phyloP scores from a whole-genome alignment of 73 alveolate genomes.

The Durusdinium trenchii region DNA sequence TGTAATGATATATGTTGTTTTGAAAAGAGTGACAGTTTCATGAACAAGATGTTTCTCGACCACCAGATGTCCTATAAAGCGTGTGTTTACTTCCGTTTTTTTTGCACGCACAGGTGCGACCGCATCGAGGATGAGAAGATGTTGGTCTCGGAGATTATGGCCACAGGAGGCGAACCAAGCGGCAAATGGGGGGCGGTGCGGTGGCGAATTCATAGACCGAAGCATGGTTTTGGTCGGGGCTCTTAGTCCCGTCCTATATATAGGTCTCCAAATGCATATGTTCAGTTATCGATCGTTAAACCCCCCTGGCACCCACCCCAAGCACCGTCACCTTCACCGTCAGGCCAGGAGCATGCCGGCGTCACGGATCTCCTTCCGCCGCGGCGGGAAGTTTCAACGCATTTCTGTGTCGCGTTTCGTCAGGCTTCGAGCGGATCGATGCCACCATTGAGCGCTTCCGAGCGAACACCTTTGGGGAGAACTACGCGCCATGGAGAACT shows the following conservation, averaged over 20 bases:
- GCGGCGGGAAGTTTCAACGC: no score
- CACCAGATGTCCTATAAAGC: neutral
- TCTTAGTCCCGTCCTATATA: no score
- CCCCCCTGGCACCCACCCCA: no score
- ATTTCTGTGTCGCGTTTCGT: no score
- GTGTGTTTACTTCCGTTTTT: no score
- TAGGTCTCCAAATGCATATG: no score
- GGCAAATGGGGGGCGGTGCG: neutral
- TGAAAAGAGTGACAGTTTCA: neutral
- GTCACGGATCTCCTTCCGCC: no score
- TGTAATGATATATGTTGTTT: neutral
- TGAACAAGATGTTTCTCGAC: neutral
- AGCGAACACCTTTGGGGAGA: slow-evolving; percentile 82
- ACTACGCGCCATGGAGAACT: slow-evolving; percentile 12
- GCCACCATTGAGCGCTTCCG: slow-evolving; percentile 88
- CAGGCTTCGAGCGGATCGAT: slow-evolving; percentile 93
- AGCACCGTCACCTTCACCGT: no score
- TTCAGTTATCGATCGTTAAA: no score
- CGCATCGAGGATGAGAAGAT: slow-evolving; percentile 90
- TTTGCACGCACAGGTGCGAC: slow-evolving; percentile 39
- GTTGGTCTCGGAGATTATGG: slow-evolving; percentile 83
- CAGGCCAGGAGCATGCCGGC: no score
- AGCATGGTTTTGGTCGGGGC: no score
- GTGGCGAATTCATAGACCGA: neutral
- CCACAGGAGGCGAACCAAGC: slow-evolving; percentile 48